These are phyloP conservation scores for Myxozyma vanderwaltii DNA, from an alignment of 805 yeast genomes.

Conservation along the genomic window DNA sequence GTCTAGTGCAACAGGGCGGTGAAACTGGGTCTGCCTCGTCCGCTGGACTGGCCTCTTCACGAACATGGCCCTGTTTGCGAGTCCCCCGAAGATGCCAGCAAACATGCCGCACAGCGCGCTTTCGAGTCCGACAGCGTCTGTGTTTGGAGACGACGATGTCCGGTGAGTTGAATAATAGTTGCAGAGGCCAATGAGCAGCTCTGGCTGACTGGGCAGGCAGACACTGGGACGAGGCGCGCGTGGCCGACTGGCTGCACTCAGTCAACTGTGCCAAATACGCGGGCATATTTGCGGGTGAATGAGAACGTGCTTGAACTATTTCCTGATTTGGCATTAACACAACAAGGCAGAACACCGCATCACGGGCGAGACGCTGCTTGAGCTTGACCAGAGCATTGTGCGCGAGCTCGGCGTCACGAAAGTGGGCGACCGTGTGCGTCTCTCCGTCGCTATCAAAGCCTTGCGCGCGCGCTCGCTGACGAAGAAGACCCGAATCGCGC, in stretches of 20 bases:
- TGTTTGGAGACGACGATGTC: conserved; percentile 27
- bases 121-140: conserved; percentile 29
- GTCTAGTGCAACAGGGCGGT: background rate
- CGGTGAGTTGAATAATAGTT: too few species aligned
- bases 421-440: conserved; percentile 79
- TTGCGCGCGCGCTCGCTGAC: conserved; percentile 45
- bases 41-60: too few species aligned
- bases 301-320: too few species aligned
- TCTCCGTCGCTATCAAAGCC: conserved; percentile 59
- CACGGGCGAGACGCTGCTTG: conserved; percentile 57
- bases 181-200: background rate
- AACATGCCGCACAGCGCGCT: conserved; percentile 16
- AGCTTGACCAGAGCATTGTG: conserved; percentile 64
- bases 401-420: conserved; percentile 71
- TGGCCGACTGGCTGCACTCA: conserved; percentile 42
- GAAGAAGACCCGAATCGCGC: conserved; percentile 19
- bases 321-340: too few species aligned
- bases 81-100: background rate
- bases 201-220: conserved; percentile 4
- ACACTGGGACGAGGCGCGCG: conserved; percentile 38
- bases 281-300: conserved; percentile 26
- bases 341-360: conserved; percentile 59
- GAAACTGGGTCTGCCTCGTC: too few species aligned
- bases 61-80: conserved; percentile 7
- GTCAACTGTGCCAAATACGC: conserved; percentile 40